Conservation (phyloP, 345 rosid genomes). For the Firmiana major region DNA sequence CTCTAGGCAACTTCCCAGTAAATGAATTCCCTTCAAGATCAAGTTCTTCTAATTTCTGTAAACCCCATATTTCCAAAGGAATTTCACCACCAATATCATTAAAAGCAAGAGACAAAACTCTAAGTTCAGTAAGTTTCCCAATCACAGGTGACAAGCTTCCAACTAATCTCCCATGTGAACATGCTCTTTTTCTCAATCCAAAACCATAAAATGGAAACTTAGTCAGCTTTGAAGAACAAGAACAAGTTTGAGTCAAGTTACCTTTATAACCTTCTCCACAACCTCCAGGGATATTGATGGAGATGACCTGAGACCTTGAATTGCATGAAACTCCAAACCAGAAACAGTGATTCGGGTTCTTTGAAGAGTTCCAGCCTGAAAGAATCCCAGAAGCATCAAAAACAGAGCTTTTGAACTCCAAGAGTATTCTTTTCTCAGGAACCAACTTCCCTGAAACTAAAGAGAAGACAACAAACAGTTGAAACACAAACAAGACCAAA, state of each 20-base stretch:
- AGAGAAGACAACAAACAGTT: conserved; percentile 18
- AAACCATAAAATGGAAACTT: conserved; percentile 17
- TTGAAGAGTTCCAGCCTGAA: conserved; percentile 36
- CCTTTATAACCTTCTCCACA: conserved; percentile 14
- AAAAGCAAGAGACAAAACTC: conserved; percentile 47
- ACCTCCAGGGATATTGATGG: conserved; percentile 32
- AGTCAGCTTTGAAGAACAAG: conserved; percentile 12
- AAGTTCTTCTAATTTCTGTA: conserved; percentile 36
- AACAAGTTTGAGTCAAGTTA: conserved; percentile 18
- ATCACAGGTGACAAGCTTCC: conserved; percentile 38
- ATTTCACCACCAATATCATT: conserved; percentile 40
- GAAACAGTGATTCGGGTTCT: conserved; percentile 34
- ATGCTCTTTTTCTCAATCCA: conserved; percentile 25
- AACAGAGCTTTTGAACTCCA: conserved; percentile 41
- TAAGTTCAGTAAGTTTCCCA: conserved; percentile 35
- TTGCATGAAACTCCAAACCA: conserved; percentile 50
- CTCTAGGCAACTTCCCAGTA: conserved; percentile 21
- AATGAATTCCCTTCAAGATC: conserved; percentile 47
- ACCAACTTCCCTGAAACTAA: conserved; percentile 13
- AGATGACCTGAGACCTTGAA: conserved; percentile 34
- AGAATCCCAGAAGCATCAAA: conserved; percentile 41
- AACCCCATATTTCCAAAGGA: conserved; percentile 39
- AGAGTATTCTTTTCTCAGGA: conserved; percentile 20
- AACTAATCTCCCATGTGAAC: conserved; percentile 25
- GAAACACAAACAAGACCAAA: conserved; percentile 1